Evolutionary conservation across 1,284 basidiomycete genomes (phyloP), one percentile per base, ranked within the genome.

Genomic region (Boletus sp.): DNA sequence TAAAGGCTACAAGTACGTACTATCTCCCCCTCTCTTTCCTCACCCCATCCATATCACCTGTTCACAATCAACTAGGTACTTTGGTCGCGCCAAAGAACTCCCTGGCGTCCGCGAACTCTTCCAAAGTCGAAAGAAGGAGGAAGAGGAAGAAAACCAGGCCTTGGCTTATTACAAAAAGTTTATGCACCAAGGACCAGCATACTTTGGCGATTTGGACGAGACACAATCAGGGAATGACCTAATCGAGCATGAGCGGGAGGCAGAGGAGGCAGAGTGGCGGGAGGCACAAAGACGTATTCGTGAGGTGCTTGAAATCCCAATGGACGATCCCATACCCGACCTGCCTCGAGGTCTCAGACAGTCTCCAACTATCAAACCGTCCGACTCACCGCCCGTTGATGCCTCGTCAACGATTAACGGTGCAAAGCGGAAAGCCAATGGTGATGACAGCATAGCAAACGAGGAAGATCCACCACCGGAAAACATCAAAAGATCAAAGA

Each of bases 81-180:
- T 99, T 71, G 96, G 95, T 43, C 84, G 95, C 25, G 94, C 95
- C 4, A 95, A 94, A 63, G 96, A 98, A 46, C 75, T 99, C 5
- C 96, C 95, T 0, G 95, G 96, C 40, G 93, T 98, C 5, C 87
- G 87, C 53, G 95, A 99, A 71, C 77, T 99, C 27, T 96, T 99
- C 64, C 77, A 85, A 60, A 84, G 85, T 62, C 81, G 84, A 38
- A 87, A 91, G 70, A 79, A 81, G 58, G 82, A 91, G 44, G 88
- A 91, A 55, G 88, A 89, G 34, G 87, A 91, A 53, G 91, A 94
- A 66, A 91, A 86, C 60, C 80, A 83, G 57, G 82, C 81, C 0
- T 70, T 85, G 22, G 76, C 81, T 0, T 87, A 81, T 60, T 97
- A 93, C 71, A 89, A 89, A 68, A 91, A 89, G 67, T 98, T 95